These are phyloP conservation scores for Macrophomina pseudophaseolina DNA, from an alignment of 2,329 filamentous ascomycete species.

Conservation along the genomic window DNA sequence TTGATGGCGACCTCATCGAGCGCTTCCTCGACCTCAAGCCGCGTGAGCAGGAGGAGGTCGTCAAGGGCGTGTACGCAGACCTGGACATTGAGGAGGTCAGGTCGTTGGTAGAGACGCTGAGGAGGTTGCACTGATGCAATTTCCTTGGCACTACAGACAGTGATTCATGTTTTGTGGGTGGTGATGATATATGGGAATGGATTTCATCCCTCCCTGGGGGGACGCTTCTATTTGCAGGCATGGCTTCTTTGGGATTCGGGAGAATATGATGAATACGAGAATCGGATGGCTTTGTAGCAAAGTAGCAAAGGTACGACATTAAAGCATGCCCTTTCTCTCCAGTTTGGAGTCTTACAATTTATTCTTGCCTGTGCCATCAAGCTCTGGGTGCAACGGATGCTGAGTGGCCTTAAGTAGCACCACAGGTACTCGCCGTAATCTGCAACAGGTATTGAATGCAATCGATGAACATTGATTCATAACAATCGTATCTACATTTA, in stretches of 20 bases:
- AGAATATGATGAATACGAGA: not conserved
- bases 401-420: too few relatives aligned
- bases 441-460: too few relatives aligned
- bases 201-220: not conserved
- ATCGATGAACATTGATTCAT: not conserved
- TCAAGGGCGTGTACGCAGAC: slow-evolving; percentile 59
- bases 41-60: slow-evolving; percentile 59
- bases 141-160: too few relatives aligned
- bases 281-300: not conserved
- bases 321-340: not conserved
- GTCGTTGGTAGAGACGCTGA: slow-evolving; percentile 64
- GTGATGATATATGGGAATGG: not conserved
- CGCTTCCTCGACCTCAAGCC: slow-evolving; percentile 76
- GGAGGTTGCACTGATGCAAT: slow-evolving; percentile 48
- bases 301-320: not conserved
- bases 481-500: too few relatives aligned
- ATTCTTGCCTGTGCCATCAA: too few relatives aligned
- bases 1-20: slow-evolving; percentile 92
- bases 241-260: not conserved
- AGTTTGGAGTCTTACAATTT: too few relatives aligned
- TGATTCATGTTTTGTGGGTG: too few relatives aligned
- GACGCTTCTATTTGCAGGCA: not conserved
- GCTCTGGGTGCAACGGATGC: too few relatives aligned
- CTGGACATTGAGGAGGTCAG: slow-evolving; percentile 62
- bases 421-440: too few relatives aligned